A percentile compares a stretch with the other conserved stretches of the same genome.
phyloP scores from a whole-genome alignment of 306 rosid genomes.

The Mucuna pruriens region DNA sequence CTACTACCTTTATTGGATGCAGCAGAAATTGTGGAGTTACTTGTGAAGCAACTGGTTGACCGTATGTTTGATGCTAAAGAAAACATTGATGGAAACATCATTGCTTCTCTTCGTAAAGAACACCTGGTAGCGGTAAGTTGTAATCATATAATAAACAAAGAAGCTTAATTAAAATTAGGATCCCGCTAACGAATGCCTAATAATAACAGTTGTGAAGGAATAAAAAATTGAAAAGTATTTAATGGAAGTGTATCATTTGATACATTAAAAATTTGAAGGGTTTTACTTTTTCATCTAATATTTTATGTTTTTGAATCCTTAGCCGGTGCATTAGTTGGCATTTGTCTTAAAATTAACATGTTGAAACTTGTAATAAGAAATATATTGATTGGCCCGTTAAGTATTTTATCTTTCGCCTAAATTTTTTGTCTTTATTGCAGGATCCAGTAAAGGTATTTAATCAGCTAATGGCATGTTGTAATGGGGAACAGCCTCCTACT shows the following conservation, averaged over 20 bases:
- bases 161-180: background rate
- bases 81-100: constrained; percentile 69
- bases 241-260: background rate
- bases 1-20: constrained; percentile 35
- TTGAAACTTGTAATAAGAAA: background rate
- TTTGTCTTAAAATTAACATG: background rate
- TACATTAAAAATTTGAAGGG: background rate
- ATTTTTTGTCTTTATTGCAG: constrained; percentile 47
- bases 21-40: constrained; percentile 52
- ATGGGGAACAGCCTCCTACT: constrained; percentile 56
- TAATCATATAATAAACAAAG: constrained; percentile 7
- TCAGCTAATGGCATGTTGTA: constrained; percentile 59
- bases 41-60: constrained; percentile 67
- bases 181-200: background rate
- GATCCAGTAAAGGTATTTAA: constrained; percentile 58
- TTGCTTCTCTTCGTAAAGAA: constrained; percentile 56
- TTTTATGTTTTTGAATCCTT: background rate
- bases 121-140: constrained; percentile 48
- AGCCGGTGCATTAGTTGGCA: background rate
- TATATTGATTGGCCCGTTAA: background rate
- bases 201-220: background rate
- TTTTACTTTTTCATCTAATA: background rate
- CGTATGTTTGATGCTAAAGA: constrained; percentile 70
- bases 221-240: background rate
- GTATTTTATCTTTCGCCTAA: background rate